Evolutionary conservation across 2,329 filamentous ascomycete genomes (phyloP).

Genomic region (Dactylellina cionopaga): DNA sequence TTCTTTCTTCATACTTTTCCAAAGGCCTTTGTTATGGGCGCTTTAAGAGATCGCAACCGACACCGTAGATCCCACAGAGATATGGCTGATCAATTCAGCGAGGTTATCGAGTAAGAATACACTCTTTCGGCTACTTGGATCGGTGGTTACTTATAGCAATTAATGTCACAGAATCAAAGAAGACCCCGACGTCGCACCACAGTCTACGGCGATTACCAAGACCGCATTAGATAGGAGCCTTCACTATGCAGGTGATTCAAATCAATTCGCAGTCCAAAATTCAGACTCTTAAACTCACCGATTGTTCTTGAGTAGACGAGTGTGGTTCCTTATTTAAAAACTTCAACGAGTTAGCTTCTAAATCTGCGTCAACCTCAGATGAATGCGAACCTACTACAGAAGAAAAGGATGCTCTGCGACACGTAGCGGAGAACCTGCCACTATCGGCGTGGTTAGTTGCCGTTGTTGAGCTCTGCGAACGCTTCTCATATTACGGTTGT

Average conservation of each 20-base stretch:
- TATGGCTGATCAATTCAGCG: slow-evolving; percentile 17
- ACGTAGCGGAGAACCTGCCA: slow-evolving; percentile 68
- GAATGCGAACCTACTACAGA: slow-evolving; percentile 67
- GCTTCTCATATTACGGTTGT: slow-evolving; percentile 70
- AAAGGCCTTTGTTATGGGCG: too few relatives aligned
- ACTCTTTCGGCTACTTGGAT: neutral
- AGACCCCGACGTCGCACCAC: neutral
- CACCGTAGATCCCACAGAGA: neutral
- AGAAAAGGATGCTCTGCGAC: slow-evolving; percentile 66
- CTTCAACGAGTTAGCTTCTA: neutral
- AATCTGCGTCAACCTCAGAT: slow-evolving; percentile 60
- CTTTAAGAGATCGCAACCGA: neutral
- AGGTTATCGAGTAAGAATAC: slow-evolving; percentile 10
- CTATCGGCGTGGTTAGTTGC: slow-evolving; percentile 69
- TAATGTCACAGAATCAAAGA: slow-evolving; percentile 26
- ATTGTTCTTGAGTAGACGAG: neutral
- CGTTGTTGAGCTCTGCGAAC: slow-evolving; percentile 68
- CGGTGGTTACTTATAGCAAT: too few relatives aligned
- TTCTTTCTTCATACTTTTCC: neutral
- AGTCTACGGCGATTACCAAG: neutral
- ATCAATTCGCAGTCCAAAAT: neutral
- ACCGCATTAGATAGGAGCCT: neutral
- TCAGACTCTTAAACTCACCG: neutral
- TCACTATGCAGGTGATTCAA: neutral
- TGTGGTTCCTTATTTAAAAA: neutral